Evolutionary conservation across 2,329 filamentous ascomycete species (phyloP).

Genomic region (Aplosporella prunicola): DNA sequence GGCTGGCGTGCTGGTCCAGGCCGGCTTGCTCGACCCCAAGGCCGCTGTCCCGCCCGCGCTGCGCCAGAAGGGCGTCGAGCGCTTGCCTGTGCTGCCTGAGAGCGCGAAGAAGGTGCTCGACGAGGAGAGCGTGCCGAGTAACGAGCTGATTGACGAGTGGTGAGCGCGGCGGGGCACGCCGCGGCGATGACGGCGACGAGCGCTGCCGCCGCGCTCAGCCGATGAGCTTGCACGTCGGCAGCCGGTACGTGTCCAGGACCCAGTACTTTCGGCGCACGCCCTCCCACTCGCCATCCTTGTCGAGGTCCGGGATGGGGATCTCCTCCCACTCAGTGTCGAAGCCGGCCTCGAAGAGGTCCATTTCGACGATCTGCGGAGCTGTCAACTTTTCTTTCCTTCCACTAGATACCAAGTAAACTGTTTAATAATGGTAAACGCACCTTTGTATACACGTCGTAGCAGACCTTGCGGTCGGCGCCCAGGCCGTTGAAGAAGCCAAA

Average conservation of each 20-base stretch:
- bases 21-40: constrained; percentile 47
- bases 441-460: constrained; percentile 92
- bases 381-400: too few species aligned
- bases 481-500: constrained; percentile 65
- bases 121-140: constrained; percentile 23
- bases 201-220: constrained; percentile 35
- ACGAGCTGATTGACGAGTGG: constrained; percentile 23
- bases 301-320: constrained; percentile 62
- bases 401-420: background rate
- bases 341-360: constrained; percentile 81
- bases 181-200: background rate
- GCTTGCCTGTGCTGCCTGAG: constrained; percentile 31
- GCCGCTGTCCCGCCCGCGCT: constrained; percentile 38
- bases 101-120: constrained; percentile 35
- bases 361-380: constrained; percentile 55
- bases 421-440: constrained; percentile 25
- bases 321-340: constrained; percentile 83
- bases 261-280: constrained; percentile 85
- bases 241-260: constrained; percentile 68
- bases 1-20: constrained; percentile 47
- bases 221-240: constrained; percentile 68
- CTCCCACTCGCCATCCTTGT: constrained; percentile 69
- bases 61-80: constrained; percentile 30
- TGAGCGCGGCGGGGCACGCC: constrained; percentile 2
- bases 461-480: constrained; percentile 82